Conservation (phyloP, 2,329 filamentous ascomycete genomes). For the Fusarium citri region DNA sequence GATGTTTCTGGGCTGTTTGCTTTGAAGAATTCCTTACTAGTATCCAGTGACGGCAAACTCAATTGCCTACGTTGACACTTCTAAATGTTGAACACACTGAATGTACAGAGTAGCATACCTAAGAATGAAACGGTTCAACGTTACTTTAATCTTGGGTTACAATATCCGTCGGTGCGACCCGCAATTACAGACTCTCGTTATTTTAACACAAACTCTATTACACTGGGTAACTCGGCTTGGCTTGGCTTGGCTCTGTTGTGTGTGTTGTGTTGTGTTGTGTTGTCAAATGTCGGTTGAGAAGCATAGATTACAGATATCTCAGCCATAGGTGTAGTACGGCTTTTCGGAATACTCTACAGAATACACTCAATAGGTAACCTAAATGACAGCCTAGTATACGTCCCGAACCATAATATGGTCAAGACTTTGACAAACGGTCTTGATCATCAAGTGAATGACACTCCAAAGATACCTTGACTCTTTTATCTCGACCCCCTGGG, state of each 20-base stretch:
- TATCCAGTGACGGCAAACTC: background rate
- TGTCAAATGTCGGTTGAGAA: slow-evolving; percentile 1
- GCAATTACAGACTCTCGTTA: background rate
- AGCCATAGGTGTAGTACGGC: background rate
- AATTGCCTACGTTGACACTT: background rate
- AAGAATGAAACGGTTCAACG: background rate
- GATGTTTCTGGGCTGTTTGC: background rate
- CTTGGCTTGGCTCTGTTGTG: background rate
- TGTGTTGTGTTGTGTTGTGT: background rate
- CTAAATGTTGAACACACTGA: background rate
- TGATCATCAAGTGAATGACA: background rate
- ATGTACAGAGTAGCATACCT: background rate
- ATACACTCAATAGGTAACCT: background rate
- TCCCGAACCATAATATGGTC: background rate
- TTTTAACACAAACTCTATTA: background rate
- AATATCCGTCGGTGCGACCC: slow-evolving; percentile 1
- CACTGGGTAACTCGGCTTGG: background rate
- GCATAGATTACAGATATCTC: background rate
- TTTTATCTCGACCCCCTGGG: background rate
- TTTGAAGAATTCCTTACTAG: background rate
- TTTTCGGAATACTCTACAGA: background rate
- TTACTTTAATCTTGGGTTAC: background rate
- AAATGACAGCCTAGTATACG: background rate
- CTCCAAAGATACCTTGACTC: background rate
- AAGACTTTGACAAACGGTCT: background rate